A percentile compares a stretch with the other conserved stretches of the same genome.
These are phyloP conservation scores for Aaosphaeria pasadenensis DNA, from an alignment of 2,329 filamentous ascomycete species.

Conservation along the genomic window DNA sequence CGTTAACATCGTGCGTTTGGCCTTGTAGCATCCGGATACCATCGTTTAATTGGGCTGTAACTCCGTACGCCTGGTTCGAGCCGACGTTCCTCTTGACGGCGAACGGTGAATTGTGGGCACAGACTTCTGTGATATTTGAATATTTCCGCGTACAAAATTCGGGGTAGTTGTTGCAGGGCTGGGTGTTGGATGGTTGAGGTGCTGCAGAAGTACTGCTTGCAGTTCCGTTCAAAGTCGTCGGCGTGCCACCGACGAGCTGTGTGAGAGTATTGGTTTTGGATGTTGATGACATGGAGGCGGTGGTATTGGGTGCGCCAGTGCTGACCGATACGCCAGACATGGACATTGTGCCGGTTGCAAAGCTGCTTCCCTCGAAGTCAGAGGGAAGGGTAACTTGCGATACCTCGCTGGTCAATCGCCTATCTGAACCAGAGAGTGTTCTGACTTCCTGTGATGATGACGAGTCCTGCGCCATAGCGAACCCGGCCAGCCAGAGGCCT, in stretches of 20 bases:
- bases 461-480: conserved; percentile 20
- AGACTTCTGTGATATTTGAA: conserved; percentile 42
- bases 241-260: conserved; percentile 18
- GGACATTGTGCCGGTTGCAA: conserved; percentile 15
- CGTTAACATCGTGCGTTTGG: conserved; percentile 57
- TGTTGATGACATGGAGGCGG: conserved; percentile 11
- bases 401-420: conserved; percentile 9
- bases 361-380: conserved; percentile 25
- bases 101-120: conserved; percentile 41
- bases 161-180: conserved; percentile 41
- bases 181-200: conserved; percentile 35
- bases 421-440: conserved; percentile 17
- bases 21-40: conserved; percentile 53
- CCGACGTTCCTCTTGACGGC: conserved; percentile 30
- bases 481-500: conserved; percentile 15
- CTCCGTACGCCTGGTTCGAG: conserved; percentile 35
- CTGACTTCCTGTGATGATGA: conserved; percentile 21
- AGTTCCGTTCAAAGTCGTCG: conserved; percentile 12
- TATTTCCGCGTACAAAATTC: conserved; percentile 40
- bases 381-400: conserved; percentile 22
- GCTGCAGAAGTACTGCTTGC: conserved; percentile 25
- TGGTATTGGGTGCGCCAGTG: conserved; percentile 18
- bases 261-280: conserved; percentile 19
- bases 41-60: conserved; percentile 39
- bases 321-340: conserved; percentile 9